Base-by-base conservation (phyloP, 352 stramenopile species). In the Pythium rhizo-oryzae region DNA sequence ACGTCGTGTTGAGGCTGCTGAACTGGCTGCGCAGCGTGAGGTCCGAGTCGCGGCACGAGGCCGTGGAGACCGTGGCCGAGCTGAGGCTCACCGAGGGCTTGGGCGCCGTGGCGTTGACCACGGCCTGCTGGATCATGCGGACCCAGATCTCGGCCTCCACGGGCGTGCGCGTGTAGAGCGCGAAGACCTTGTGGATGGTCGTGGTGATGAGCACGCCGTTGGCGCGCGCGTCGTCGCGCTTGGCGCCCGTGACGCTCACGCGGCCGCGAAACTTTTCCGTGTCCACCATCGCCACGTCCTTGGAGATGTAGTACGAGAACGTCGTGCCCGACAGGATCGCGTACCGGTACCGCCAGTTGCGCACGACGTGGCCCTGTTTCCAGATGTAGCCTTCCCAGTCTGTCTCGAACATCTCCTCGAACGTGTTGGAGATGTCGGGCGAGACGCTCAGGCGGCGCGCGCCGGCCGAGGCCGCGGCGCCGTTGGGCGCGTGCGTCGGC, bases 341-440 rank as follows among this genome's bases (percentile, higher is more conserved):
- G 71, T 93, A 96, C 51, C 87, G 87, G 58, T 92, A 91, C 21
- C 87, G 80, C 87, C 87, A 96, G 51, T 86, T 92, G 67, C 86
- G 85, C 57, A 96, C 85, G 59, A 96, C 87, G 56, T 96, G 85
- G 24, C 87, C 86, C 67, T 96, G 87, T 59, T 96, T 96, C 86
- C 86, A 94, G 51, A 94, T 81, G 65, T 96, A 96, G 7, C 87
- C 87, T 66, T 96, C 87, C 87, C 87, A 96, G 69, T 96, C 87
- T 44, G 87, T 95, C 69, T 95, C 87, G 46, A 93, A 93, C 64
- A 92, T 80, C 59, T 95, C 87, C 41, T 95, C 87, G 35, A 91
- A 93, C 18, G 84, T 76, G 65, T 84, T 77, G 47, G 67, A 85
- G n/a, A 89, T 74, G 62, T 93, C 85, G 1, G 82, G 81, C 12